A percentile compares a stretch with the other conserved stretches of the same genome.
These are phyloP conservation scores for Auriculariales sp. DNA, from an alignment of 768 basidiomycete species.

Conservation along the genomic window DNA sequence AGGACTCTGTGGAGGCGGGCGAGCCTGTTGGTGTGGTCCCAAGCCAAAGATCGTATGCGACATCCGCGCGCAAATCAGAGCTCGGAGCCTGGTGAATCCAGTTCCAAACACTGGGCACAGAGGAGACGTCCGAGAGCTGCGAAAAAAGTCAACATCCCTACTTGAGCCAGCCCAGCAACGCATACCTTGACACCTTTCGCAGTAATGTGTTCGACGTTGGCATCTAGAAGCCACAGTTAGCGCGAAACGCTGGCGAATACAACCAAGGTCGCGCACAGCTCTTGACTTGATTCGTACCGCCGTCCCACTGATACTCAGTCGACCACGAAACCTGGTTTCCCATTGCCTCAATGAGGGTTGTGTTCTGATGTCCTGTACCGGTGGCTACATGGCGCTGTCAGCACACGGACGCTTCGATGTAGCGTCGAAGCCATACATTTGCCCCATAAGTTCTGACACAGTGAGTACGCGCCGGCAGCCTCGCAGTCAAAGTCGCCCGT, in stretches of 20 bases:
- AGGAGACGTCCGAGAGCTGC: constrained; percentile 25
- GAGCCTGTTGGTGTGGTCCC: constrained; percentile 27
- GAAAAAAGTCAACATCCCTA: background rate
- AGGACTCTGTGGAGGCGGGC: constrained; percentile 32
- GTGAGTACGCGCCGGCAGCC: constrained; percentile 30
- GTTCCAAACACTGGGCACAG: constrained; percentile 35
- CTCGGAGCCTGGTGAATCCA: constrained; percentile 35
- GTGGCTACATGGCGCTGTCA: constrained; percentile 15
- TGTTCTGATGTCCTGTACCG: constrained; percentile 34
- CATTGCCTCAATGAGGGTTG: constrained; percentile 27
- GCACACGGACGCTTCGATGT: background rate
- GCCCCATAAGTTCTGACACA: constrained; percentile 49
- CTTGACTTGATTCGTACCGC: constrained; percentile 37
- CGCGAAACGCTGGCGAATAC: background rate
- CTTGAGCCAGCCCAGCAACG: background rate
- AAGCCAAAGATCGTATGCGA: constrained; percentile 44
- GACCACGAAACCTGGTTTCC: constrained; percentile 34
- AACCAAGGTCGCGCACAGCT: constrained; percentile 25
- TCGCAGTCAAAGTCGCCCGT: constrained; percentile 29
- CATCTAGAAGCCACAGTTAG: constrained; percentile 20
- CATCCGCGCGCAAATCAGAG: constrained; percentile 35
- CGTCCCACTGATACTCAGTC: constrained; percentile 38
- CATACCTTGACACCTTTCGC: constrained; percentile 34
- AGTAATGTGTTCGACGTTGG: constrained; percentile 31
- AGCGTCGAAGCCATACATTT: constrained; percentile 15